phyloP scores from a whole-genome alignment of 140 eudicot species.

The Stevia rebaudiana region DNA sequence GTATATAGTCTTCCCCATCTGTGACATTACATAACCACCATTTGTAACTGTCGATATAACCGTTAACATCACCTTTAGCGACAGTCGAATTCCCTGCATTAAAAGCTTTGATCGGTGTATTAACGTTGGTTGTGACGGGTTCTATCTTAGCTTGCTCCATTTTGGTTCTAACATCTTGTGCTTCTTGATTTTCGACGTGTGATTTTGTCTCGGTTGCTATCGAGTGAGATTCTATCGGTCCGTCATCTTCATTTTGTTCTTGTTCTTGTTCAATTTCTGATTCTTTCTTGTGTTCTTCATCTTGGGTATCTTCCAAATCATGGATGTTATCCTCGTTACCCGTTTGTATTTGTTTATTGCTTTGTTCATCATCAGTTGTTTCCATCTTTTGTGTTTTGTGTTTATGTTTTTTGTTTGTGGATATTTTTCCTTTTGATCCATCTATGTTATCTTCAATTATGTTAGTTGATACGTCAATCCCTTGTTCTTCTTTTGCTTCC shows the following conservation, averaged over 20 bases:
- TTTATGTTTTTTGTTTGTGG: neutral
- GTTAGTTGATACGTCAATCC: constrained; percentile 12
- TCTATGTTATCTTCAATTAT: constrained; percentile 4
- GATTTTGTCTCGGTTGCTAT: constrained; percentile 29
- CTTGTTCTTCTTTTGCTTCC: constrained; percentile 24
- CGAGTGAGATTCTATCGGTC: constrained; percentile 33
- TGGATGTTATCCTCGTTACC: constrained; percentile 19
- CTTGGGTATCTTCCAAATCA: constrained; percentile 28
- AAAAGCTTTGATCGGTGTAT: constrained; percentile 9
- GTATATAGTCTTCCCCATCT: constrained; percentile 63
- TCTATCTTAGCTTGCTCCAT: constrained; percentile 35
- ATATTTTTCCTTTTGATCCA: constrained; percentile 3
- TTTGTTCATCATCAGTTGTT: constrained; percentile 21
- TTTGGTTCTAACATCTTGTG: constrained; percentile 25
- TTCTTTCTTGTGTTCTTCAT: constrained; percentile 38
- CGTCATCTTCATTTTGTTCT: constrained; percentile 44
- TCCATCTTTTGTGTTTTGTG: constrained; percentile 8
- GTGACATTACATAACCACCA: constrained; percentile 74
- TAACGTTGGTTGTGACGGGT: constrained; percentile 8
- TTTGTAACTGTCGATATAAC: constrained; percentile 14
- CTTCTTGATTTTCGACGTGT: constrained; percentile 27
- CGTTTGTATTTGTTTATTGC: neutral
- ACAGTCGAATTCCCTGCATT: constrained; percentile 3
- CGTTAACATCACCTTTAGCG: constrained; percentile 28
- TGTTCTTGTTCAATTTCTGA: constrained; percentile 35